Conservation (phyloP, 2,329 filamentous ascomycete genomes). For the Hypoxylon sp. region DNA sequence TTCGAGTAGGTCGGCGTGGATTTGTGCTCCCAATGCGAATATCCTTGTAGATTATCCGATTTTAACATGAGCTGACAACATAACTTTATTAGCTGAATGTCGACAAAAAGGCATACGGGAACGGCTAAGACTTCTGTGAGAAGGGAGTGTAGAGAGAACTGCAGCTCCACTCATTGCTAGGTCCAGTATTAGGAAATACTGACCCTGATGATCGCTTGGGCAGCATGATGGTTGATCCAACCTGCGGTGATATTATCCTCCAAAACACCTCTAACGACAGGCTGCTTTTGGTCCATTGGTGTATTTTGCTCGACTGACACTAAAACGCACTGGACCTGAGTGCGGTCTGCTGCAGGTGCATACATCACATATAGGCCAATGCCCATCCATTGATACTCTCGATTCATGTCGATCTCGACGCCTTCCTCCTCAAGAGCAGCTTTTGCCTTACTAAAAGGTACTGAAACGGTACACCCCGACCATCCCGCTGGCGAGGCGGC, state of each 20-base stretch:
- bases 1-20: slow-evolving; percentile 10
- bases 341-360: slow-evolving; percentile 19
- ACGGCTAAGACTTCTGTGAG: too few species aligned
- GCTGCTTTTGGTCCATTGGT: too few species aligned
- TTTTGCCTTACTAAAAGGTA: not conserved
- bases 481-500: not conserved
- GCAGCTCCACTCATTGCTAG: too few species aligned
- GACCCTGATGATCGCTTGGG: too few species aligned
- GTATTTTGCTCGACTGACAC: too few species aligned
- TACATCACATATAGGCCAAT: slow-evolving; percentile 14
- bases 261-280: too few species aligned
- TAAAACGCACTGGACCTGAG: slow-evolving; percentile 16
- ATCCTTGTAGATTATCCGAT: not conserved
- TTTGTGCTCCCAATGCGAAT: slow-evolving; percentile 19
- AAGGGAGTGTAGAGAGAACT: too few species aligned
- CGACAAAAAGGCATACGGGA: too few species aligned
- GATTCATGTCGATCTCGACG: not conserved
- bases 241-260: too few species aligned
- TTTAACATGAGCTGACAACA: slow-evolving; percentile 10
- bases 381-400: not conserved
- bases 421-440: not conserved
- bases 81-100: too few species aligned
- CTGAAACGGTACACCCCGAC: not conserved
- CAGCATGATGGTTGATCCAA: too few species aligned
- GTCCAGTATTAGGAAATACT: too few species aligned